Evolutionary conservation across 148 eudicot genomes (phyloP).

Genomic region (Camellia lanceoleosa): DNA sequence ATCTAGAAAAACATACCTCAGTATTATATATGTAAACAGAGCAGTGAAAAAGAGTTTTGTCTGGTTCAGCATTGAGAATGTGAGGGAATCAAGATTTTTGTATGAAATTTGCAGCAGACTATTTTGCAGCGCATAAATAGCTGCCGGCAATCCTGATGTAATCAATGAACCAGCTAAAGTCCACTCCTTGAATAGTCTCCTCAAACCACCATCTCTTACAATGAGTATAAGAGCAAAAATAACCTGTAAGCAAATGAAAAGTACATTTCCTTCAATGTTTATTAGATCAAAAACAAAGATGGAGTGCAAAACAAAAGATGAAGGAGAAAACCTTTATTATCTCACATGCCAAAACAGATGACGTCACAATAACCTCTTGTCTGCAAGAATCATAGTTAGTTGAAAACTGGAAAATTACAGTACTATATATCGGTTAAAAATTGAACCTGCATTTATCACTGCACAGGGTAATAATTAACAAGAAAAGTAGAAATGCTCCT

Average conservation of each 20-base stretch:
- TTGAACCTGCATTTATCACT: too few species aligned
- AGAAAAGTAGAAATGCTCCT: too few species aligned
- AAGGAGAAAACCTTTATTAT: constrained; percentile 54
- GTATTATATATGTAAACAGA: constrained; percentile 69
- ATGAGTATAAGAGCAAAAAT: constrained; percentile 66
- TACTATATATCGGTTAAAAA: too few species aligned
- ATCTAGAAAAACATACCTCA: constrained; percentile 51
- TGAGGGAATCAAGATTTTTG: constrained; percentile 89
- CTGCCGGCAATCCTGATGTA: constrained; percentile 97
- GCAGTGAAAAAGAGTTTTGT: constrained; percentile 91
- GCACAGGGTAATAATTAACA: too few species aligned
- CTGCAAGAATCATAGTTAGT: constrained; percentile 40
- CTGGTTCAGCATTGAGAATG: constrained; percentile 95
- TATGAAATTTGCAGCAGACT: constrained; percentile 97
- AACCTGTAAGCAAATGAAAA: constrained; percentile 45
- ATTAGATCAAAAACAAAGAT: neutral
- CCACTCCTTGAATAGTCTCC: constrained; percentile 74
- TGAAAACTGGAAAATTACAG: neutral
- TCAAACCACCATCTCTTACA: constrained; percentile 67
- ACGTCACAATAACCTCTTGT: constrained; percentile 84
- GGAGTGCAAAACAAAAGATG: neutral
- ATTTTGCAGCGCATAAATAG: constrained; percentile 89
- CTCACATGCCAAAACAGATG: constrained; percentile 87
- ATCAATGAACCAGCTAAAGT: constrained; percentile 70
- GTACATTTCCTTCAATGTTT: constrained; percentile 8